Percentiles rank a stretch among this genome's conserved stretches.
Evolutionary conservation across 371 early-diverging fungal genomes (phyloP).

Genomic region (Lichtheimia ornata): DNA sequence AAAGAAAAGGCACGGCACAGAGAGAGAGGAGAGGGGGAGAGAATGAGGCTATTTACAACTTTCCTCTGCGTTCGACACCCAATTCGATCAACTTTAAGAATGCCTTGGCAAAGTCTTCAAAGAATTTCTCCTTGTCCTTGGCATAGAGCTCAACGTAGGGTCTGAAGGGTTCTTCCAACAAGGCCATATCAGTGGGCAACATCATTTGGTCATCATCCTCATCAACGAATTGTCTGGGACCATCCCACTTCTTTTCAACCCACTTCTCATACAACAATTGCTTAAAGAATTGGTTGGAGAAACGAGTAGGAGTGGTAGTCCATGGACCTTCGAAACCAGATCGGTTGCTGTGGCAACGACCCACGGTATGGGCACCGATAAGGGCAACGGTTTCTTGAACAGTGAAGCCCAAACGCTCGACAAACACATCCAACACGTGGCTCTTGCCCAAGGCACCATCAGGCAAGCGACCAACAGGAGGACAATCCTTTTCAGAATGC

Average conservation of each 20-base stretch:
- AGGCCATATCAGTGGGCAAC: slow-evolving; percentile 87
- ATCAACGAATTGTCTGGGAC: slow-evolving; percentile 76
- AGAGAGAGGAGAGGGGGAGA: background rate
- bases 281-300: slow-evolving; percentile 82
- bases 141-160: slow-evolving; percentile 79
- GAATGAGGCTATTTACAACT: slow-evolving; percentile 30
- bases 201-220: slow-evolving; percentile 67
- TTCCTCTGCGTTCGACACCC: slow-evolving; percentile 62
- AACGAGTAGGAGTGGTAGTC: slow-evolving; percentile 82
- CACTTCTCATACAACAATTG: slow-evolving; percentile 68
- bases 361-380: slow-evolving; percentile 88
- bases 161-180: slow-evolving; percentile 70
- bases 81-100: slow-evolving; percentile 83
- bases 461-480: slow-evolving; percentile 85
- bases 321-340: slow-evolving; percentile 89
- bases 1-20: background rate
- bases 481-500: slow-evolving; percentile 50
- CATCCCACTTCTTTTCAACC: slow-evolving; percentile 74
- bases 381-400: slow-evolving; percentile 81
- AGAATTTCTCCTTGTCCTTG: slow-evolving; percentile 74
- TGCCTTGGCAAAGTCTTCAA: slow-evolving; percentile 79
- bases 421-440: slow-evolving; percentile 77
- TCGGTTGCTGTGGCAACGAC: slow-evolving; percentile 83
- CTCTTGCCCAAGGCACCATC: slow-evolving; percentile 76
- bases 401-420: slow-evolving; percentile 77